phyloP scores from a whole-genome alignment of 108 stramenopile species.

The Seminavis robusta region DNA sequence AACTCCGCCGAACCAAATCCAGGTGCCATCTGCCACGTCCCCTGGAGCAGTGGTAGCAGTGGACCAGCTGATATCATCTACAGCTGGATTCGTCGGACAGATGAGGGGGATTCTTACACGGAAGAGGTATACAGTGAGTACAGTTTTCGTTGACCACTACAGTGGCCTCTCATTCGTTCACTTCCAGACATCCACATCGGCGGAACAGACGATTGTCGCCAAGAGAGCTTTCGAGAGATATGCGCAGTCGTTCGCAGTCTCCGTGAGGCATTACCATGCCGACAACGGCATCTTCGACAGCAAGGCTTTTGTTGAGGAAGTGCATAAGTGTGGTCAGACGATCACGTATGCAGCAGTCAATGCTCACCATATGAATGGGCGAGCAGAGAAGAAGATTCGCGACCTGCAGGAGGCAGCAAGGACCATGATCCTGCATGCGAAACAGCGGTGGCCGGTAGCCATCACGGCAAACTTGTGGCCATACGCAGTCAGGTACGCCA shows the following conservation, averaged over 20 bases:
- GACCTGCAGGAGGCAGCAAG: slow-evolving; percentile 28
- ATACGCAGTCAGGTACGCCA: slow-evolving; percentile 15
- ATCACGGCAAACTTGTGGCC: slow-evolving; percentile 36
- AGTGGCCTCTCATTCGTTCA: slow-evolving; percentile 15
- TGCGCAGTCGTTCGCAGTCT: neutral
- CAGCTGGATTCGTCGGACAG: slow-evolving; percentile 37
- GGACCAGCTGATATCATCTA: slow-evolving; percentile 29
- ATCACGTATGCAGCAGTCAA: slow-evolving; percentile 26
- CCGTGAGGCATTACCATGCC: slow-evolving; percentile 17
- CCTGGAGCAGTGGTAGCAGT: slow-evolving; percentile 40
- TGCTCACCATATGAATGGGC: slow-evolving; percentile 42
- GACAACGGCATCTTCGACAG: slow-evolving; percentile 23
- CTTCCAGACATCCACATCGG: neutral
- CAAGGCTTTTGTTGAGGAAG: neutral
- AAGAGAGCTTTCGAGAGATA: slow-evolving; percentile 26
- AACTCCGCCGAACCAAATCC: too few species aligned
- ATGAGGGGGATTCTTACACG: slow-evolving; percentile 23
- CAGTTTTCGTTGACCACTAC: slow-evolving; percentile 42
- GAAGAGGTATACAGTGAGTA: slow-evolving; percentile 11
- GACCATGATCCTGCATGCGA: slow-evolving; percentile 28
- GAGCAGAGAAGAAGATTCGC: slow-evolving; percentile 28
- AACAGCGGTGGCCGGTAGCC: slow-evolving; percentile 16
- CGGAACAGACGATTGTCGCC: slow-evolving; percentile 25
- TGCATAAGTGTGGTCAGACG: neutral
- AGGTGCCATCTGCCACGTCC: too few species aligned